Evolutionary conservation across 768 basidiomycete genomes (phyloP).

Genomic region (Krasilnikovozyma curviuscula): DNA sequence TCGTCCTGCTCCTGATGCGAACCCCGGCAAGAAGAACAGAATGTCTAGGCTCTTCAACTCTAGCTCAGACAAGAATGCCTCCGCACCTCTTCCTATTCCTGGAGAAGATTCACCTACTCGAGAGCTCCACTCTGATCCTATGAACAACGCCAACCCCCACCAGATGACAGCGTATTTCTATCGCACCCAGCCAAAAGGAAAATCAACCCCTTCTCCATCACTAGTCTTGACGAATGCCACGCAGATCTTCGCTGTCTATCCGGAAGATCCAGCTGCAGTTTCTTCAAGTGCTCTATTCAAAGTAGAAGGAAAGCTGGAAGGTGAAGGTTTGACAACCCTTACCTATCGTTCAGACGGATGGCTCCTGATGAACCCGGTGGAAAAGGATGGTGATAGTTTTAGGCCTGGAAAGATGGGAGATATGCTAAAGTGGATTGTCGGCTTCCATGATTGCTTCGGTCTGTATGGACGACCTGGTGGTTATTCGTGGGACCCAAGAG

Average conservation of each 20-base stretch:
- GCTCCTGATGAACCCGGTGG: constrained; percentile 77
- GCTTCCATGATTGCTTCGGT: constrained; percentile 67
- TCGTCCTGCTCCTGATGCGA: constrained; percentile 12
- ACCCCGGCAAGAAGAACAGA: constrained; percentile 35
- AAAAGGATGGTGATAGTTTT: constrained; percentile 14
- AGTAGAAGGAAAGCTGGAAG: constrained; percentile 63
- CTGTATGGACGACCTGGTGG: constrained; percentile 70
- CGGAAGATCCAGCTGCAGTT: constrained; percentile 83
- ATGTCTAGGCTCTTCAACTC: constrained; percentile 43
- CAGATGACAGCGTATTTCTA: background rate
- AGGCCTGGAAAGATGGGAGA: constrained; percentile 34
- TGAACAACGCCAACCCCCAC: background rate
- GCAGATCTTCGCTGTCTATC: constrained; percentile 86
- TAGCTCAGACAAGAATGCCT: background rate
- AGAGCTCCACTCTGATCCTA: constrained; percentile 31
- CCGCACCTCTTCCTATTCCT: constrained; percentile 4
- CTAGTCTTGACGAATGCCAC: constrained; percentile 48
- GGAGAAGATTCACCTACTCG: constrained; percentile 13
- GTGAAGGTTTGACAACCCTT: constrained; percentile 56
- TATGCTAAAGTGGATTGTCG: constrained; percentile 79
- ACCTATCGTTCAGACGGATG: too few relatives aligned
- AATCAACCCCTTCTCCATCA: constrained; percentile 42
- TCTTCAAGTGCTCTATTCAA: constrained; percentile 77
- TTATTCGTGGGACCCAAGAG: constrained; percentile 79
- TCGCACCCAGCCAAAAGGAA: background rate